phyloP scores from a whole-genome alignment of 306 rosid species.

The Sesbania bispinosa region DNA sequence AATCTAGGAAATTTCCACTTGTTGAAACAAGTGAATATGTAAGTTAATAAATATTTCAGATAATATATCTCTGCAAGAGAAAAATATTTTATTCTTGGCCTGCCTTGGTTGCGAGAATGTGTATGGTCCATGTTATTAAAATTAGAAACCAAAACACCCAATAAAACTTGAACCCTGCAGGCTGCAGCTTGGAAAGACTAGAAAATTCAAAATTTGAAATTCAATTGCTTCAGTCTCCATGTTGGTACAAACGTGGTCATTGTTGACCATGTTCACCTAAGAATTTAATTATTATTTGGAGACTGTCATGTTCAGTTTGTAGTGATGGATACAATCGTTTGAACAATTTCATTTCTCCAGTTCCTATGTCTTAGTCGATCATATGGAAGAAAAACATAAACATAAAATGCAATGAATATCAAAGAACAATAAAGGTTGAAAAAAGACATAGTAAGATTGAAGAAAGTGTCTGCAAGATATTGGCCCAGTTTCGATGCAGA shows the following conservation, averaged over 20 bases:
- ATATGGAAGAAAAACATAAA: not conserved
- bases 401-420: not conserved
- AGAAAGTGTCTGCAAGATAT: conserved; percentile 17
- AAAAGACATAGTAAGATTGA: not conserved
- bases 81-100: not conserved
- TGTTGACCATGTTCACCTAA: not conserved
- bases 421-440: not conserved
- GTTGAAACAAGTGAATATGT: too few species aligned
- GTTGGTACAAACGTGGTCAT: not conserved
- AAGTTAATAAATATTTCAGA: too few species aligned
- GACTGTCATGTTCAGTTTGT: not conserved
- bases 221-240: not conserved
- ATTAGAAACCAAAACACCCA: not conserved
- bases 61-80: not conserved
- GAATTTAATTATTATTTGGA: not conserved
- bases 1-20: too few species aligned
- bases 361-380: not conserved
- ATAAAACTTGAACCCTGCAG: not conserved
- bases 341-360: not conserved
- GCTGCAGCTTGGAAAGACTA: not conserved
- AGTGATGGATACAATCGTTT: not conserved
- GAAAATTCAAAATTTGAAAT: not conserved
- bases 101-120: not conserved
- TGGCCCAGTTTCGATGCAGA: too few species aligned
- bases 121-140: not conserved